Evolutionary conservation across 257 asterid genomes (phyloP), one percentile per base, ranked within the genome.

Genomic region (Przewalskia tangutica): DNA sequence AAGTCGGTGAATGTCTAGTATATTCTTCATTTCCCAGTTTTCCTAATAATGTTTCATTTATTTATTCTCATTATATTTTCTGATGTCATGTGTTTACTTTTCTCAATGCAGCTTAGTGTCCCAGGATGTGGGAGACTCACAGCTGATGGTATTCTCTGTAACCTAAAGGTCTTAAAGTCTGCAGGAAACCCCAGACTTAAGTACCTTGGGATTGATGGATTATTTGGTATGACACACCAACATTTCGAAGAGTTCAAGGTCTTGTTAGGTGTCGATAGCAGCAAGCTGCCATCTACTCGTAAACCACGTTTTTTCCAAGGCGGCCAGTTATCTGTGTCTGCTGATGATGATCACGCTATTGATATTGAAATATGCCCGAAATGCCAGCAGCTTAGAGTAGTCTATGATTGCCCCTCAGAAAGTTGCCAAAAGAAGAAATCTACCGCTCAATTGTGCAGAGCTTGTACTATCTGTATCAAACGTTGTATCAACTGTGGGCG

Each of bases 401-500:
- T 93, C 17, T 95, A 88, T 32, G 98, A 95, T 82, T 95, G 98
- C 85, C 94, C 98, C 0, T 50, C 86, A 1, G 93, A 89, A 32
- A 87, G 88, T 81, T 93, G 97, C 88, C 86, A 81, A 59, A 86
- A 32, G 23, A 89, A 85, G 85, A 83, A 42, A 50, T 54, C 82
- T 36, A 79, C 89, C 14, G 4, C 81, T 36, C 86, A 88, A 73
- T 55, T 85, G 2, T 95, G 98, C 86, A 89, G 91, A 85, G 97
- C 88, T 64, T 95, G 98, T 89, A 84, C 81, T 8, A 12, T 54
- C 10, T 95, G 98, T 91, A 86, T 92, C 76, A 68, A 88, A 73
- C 97, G 98, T 13, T 95, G 98, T 77, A 80, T 80, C 12, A 83
- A 79, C 46, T 95, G 98, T 83, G 97, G 98, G 32, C 82, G 97